Percentiles rank a stretch among this genome's conserved stretches.
Conservation (phyloP, 495 filamentous ascomycete species). For the Saxophila tyrrhenica region DNA sequence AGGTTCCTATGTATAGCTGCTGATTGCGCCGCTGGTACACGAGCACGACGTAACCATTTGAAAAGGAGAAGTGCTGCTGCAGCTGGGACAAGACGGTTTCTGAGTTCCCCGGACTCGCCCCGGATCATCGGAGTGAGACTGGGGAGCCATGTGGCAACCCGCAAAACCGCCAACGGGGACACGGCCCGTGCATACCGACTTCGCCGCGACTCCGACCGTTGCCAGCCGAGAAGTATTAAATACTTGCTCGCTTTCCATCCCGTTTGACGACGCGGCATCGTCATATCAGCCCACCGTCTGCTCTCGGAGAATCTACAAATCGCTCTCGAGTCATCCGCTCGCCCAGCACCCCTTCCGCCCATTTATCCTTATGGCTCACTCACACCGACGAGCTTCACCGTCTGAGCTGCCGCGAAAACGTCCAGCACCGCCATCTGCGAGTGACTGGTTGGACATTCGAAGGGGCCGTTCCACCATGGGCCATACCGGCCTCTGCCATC, state of each 20-base stretch:
- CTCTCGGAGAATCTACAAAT: too few relatives aligned
- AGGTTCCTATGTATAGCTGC: too few relatives aligned
- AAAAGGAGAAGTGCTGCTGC: not conserved
- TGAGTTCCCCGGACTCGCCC: not conserved
- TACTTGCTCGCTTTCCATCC: not conserved
- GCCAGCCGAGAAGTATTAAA: too few relatives aligned
- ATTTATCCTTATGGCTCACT: too few relatives aligned
- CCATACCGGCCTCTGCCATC: slow-evolving; percentile 18
- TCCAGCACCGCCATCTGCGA: slow-evolving; percentile 16
- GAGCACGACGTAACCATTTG: too few relatives aligned
- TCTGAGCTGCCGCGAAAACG: slow-evolving; percentile 18
- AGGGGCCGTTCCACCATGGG: slow-evolving; percentile 19
- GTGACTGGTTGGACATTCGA: slow-evolving; percentile 14
- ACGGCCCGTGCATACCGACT: not conserved
- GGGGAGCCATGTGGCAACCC: not conserved
- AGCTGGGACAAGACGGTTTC: not conserved
- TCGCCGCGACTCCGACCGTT: too few relatives aligned
- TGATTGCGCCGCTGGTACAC: too few relatives aligned
- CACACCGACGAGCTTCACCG: too few relatives aligned
- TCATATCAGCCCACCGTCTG: too few relatives aligned
- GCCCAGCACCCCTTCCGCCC: too few relatives aligned
- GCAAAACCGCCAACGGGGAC: not conserved
- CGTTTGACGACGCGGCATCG: not conserved
- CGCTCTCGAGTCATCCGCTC: too few relatives aligned
- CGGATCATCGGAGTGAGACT: too few relatives aligned